These are phyloP conservation scores for Huntiella abstrusa DNA, from an alignment of 2,329 filamentous ascomycete species.

Conservation along the genomic window DNA sequence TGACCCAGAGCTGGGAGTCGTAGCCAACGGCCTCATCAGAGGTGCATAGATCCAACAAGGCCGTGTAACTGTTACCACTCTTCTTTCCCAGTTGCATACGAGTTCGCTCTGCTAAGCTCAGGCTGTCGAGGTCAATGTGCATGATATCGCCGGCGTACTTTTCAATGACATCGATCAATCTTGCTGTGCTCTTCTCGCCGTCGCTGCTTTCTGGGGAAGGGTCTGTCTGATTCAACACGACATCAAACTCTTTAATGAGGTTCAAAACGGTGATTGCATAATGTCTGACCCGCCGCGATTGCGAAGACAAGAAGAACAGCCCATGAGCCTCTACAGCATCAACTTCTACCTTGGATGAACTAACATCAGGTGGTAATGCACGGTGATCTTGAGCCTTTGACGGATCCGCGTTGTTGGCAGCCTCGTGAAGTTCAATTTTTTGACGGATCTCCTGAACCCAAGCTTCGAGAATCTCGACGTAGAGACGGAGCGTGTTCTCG, in stretches of 20 bases:
- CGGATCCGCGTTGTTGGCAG: constrained; percentile 24
- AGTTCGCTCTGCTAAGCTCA: constrained; percentile 83
- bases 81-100: constrained; percentile 78
- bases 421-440: constrained; percentile 85
- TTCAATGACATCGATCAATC: constrained; percentile 84
- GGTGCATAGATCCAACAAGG: constrained; percentile 80
- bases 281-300: constrained; percentile 71
- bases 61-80: constrained; percentile 65
- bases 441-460: constrained; percentile 95
- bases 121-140: constrained; percentile 77
- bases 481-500: constrained; percentile 78
- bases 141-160: constrained; percentile 76
- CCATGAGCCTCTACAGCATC: constrained; percentile 95
- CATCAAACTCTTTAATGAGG: constrained; percentile 85
- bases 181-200: constrained; percentile 31
- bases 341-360: constrained; percentile 77
- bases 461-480: constrained; percentile 82
- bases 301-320: constrained; percentile 90
- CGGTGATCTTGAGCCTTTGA: constrained; percentile 37
- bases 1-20: constrained; percentile 91
- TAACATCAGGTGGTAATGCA: constrained; percentile 64
- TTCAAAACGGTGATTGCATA: constrained; percentile 86
- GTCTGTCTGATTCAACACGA: constrained; percentile 52
- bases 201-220: background rate
- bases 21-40: constrained; percentile 66